A percentile compares a stretch with the other conserved stretches of the same genome.
These are phyloP conservation scores for Herpotrichia juniperi DNA, from an alignment of 2,329 filamentous ascomycete genomes.

Conservation along the genomic window DNA sequence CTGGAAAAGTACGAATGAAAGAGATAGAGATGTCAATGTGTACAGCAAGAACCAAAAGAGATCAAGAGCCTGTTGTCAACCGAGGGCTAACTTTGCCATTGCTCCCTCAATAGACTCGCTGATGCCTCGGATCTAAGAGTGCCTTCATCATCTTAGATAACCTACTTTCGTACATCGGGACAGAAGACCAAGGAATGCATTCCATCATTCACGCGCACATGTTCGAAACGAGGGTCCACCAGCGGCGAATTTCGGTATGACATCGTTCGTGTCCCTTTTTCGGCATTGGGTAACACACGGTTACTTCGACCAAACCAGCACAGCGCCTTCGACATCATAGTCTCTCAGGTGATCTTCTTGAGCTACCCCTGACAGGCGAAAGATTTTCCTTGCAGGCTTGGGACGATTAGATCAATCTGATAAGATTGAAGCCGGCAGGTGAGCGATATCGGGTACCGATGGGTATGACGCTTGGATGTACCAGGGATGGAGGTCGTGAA, in stretches of 20 bases:
- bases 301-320: background rate
- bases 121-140: slow-evolving; percentile 44
- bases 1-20: slow-evolving; percentile 17
- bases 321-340: slow-evolving; percentile 1
- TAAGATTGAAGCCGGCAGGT: background rate
- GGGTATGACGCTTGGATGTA: no score
- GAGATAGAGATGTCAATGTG: slow-evolving; percentile 21
- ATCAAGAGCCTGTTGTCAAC: slow-evolving; percentile 14
- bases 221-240: background rate
- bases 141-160: background rate
- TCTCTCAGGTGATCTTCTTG: background rate
- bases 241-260: background rate
- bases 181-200: background rate
- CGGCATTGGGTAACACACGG: background rate
- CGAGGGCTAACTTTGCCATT: slow-evolving; percentile 13
- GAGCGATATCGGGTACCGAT: background rate
- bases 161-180: background rate
- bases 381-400: background rate
- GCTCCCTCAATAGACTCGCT: slow-evolving; percentile 22
- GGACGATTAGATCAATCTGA: background rate
- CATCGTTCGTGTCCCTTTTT: no score
- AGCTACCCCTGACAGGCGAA: background rate
- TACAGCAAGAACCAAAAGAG: slow-evolving; percentile 26
- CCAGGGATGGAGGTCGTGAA: background rate
- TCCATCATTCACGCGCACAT: slow-evolving; percentile 2